Evolutionary conservation across 108 stramenopile genomes (phyloP).

Genomic region (Pelagomonas calceolata): DNA sequence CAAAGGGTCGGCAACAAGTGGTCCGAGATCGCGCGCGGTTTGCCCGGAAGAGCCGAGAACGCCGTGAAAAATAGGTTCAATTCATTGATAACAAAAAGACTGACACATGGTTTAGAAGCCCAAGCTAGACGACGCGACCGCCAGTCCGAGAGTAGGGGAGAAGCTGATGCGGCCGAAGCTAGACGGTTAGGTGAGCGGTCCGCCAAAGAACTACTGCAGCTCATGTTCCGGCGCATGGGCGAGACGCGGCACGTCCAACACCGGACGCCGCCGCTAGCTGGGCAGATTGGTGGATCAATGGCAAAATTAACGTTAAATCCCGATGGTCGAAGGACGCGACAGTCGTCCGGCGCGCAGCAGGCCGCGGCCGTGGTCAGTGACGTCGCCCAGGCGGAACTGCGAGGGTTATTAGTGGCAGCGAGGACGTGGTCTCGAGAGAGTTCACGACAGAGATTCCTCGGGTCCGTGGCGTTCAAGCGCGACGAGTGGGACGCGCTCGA

Average conservation of each 20-base stretch:
- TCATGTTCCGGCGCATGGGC: background rate
- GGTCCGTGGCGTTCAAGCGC: background rate
- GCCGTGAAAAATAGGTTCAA: constrained; percentile 33
- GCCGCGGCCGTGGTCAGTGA: background rate
- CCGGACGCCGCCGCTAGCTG: background rate
- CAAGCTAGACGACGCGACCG: background rate
- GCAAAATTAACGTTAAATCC: too few relatives aligned
- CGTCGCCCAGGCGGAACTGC: too few relatives aligned
- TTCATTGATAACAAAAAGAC: background rate
- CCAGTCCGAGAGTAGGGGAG: background rate
- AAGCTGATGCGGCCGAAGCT: background rate
- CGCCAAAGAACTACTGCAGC: background rate
- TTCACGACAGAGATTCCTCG: background rate
- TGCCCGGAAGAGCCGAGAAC: constrained; percentile 39
- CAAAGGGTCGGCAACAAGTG: constrained; percentile 26
- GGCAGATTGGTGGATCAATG: too few relatives aligned
- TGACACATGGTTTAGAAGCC: background rate
- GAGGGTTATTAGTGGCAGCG: background rate
- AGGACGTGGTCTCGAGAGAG: background rate
- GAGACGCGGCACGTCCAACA: background rate
- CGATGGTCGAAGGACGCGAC: too few relatives aligned
- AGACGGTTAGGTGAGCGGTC: background rate
- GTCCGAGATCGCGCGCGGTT: constrained; percentile 34
- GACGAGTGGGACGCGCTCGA: background rate
- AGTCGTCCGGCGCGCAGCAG: background rate